phyloP scores from a whole-genome alignment of 1,284 basidiomycete genomes.

The Ganoderma leucocontextum region DNA sequence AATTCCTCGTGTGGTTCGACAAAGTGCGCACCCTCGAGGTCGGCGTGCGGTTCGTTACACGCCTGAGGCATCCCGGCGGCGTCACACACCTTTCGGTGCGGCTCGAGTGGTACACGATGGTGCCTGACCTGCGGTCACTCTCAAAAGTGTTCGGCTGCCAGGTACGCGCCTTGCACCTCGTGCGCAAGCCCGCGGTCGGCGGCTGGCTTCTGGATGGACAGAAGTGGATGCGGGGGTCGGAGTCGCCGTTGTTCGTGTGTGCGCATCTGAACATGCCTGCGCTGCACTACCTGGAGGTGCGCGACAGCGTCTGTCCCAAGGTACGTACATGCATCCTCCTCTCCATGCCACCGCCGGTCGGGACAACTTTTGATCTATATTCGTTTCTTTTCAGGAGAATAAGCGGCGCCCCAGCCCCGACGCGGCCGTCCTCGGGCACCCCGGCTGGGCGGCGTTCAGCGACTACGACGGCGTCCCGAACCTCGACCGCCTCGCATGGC shows the following conservation, averaged over 20 bases:
- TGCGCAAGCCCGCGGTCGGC: not conserved
- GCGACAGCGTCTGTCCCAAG: not conserved
- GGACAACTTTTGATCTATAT: not conserved
- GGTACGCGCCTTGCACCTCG: not conserved
- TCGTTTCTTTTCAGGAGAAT: not conserved
- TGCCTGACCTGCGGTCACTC: not conserved
- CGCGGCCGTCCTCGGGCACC: not conserved
- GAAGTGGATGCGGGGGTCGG: not conserved
- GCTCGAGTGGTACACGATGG: not conserved
- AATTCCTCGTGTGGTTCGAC: not conserved
- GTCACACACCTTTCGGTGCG: not conserved
- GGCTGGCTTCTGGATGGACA: not conserved
- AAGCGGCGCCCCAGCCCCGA: not conserved
- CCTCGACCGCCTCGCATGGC: slow-evolving; percentile 6
- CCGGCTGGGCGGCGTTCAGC: not conserved
- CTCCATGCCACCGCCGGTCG: not conserved
- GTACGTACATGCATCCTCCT: not conserved
- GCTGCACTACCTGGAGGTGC: not conserved
- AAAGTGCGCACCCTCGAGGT: not conserved
- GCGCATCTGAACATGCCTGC: not conserved
- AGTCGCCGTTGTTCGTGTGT: not conserved
- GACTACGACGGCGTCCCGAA: not conserved
- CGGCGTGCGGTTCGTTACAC: not conserved
- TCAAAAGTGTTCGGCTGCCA: not conserved
- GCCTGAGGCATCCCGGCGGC: not conserved